Base-by-base conservation (phyloP, 768 basidiomycete species). In the Macrolepiota albuminosa region DNA sequence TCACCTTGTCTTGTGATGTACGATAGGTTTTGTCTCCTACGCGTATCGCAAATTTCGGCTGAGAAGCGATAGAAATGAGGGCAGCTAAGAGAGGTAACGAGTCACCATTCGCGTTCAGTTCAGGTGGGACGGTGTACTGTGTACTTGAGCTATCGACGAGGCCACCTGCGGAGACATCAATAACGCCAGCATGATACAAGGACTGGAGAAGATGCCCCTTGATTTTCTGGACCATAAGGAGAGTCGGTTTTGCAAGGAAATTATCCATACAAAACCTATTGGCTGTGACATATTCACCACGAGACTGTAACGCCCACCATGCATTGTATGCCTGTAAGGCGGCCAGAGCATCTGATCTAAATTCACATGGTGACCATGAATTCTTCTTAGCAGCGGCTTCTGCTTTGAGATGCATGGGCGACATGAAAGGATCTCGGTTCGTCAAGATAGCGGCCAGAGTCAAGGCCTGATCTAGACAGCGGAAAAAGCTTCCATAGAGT, bases 371-470 rank as follows among this genome's bases (percentile, higher is more conserved):
- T 16, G 85, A 81, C 90, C 91, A 98, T 1, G 83, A 84, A 61
- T 84, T 81, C 73, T 95, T 95, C 70, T 81, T 81, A 21, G 78
- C 81, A 42, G 84, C 77, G 2, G 95, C 87, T 67, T 92, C 84
- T 10, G 72, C 69, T 73, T 90, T 92, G 57, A 88, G 76, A 53
- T 87, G 84, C 71, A 89, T 81, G 0, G 95, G 95, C 0, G 88
- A 83, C 58, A 95, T 71, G 79, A 97, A 98, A 6, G 95, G 93
- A 60, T 96, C 94, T 36, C 95, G 88, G 65, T 91, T 90, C 14
- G 91, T 86, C 64, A 97, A 75, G 66, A 97, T 88, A 6, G 93
- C 93, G n/a, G 95, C 95, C 51, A 97, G 81, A 5, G 93, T 92
- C 62, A 98, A 72, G 0, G 92, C 91, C 54, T 86, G 83, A 70